Percentiles rank a stretch among this genome's conserved stretches.
Conservation (phyloP, 768 basidiomycete genomes). For the Boletus fagicola region DNA sequence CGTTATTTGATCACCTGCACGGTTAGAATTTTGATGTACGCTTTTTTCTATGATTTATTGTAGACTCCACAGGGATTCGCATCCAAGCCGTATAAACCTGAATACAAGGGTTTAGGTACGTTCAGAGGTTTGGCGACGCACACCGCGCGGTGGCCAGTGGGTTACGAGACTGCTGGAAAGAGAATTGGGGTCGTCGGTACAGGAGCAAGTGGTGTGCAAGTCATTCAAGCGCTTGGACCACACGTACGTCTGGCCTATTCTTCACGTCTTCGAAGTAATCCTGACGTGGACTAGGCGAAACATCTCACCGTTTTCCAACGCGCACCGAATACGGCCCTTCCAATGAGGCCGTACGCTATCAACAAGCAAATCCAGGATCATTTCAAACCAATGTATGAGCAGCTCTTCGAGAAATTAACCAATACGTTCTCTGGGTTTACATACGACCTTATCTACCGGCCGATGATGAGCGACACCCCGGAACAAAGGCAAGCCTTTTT, state of each 20-base stretch:
- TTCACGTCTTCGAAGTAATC: neutral
- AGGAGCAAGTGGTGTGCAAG: conserved; percentile 8
- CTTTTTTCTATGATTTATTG: neutral
- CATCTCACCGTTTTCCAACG: conserved; percentile 13
- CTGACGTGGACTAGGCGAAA: neutral
- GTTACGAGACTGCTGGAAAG: conserved; percentile 6
- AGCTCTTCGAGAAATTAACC: conserved; percentile 2
- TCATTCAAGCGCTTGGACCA: conserved; percentile 5
- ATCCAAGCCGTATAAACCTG: conserved; percentile 9
- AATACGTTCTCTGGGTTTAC: conserved; percentile 1
- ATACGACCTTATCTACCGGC: conserved; percentile 6
- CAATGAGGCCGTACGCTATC: conserved; percentile 5
- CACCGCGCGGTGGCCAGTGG: conserved; percentile 9
- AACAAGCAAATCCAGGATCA: conserved; percentile 12
- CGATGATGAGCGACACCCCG: conserved; percentile 8
- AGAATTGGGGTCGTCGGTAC: conserved; percentile 11
- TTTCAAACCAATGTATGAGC: conserved; percentile 5
- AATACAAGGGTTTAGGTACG: neutral
- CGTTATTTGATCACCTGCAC: conserved; percentile 7
- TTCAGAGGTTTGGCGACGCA: conserved; percentile 8
- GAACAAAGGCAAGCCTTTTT: conserved; percentile 8
- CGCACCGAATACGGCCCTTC: conserved; percentile 8
- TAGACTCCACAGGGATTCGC: neutral
- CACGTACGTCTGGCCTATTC: neutral
- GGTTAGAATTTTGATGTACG: neutral